Percentiles rank a stretch among this genome's conserved stretches.
These are phyloP conservation scores for Corchorus olitorius DNA, from an alignment of 345 rosid species.

Conservation along the genomic window DNA sequence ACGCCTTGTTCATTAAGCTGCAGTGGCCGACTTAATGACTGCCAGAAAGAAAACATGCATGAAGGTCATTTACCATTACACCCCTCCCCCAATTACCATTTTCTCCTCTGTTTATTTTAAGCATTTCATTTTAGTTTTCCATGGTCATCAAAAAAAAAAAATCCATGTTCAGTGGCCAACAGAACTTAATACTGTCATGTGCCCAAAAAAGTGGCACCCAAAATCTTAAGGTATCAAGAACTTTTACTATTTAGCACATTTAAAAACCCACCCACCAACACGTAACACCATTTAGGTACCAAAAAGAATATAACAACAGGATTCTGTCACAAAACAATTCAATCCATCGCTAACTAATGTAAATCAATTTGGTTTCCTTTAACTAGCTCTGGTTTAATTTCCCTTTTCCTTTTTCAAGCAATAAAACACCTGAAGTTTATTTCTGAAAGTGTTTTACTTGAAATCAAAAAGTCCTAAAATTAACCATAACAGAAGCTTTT, in stretches of 20 bases:
- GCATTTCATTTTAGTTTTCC: background rate
- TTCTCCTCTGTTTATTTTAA: background rate
- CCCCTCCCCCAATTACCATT: background rate
- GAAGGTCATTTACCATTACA: background rate
- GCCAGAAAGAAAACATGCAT: constrained; percentile 23
- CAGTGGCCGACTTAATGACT: constrained; percentile 67
- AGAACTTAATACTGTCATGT: background rate
- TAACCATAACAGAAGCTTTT: background rate
- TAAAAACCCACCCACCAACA: background rate
- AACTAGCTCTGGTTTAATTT: background rate
- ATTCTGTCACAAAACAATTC: background rate
- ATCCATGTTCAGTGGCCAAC: background rate
- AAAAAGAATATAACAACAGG: background rate
- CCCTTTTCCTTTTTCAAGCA: background rate
- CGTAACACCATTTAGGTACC: background rate
- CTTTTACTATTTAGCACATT: background rate
- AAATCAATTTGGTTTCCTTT: background rate
- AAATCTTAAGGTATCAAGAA: background rate
- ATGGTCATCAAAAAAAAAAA: background rate
- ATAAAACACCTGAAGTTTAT: background rate
- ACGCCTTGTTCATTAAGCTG: constrained; percentile 69
- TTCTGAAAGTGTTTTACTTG: background rate
- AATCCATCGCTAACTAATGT: background rate
- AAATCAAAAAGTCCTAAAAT: background rate
- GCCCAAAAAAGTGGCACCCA: background rate